Base-by-base conservation (phyloP, 208 protist genomes). In the Spongospora subterranea region DNA sequence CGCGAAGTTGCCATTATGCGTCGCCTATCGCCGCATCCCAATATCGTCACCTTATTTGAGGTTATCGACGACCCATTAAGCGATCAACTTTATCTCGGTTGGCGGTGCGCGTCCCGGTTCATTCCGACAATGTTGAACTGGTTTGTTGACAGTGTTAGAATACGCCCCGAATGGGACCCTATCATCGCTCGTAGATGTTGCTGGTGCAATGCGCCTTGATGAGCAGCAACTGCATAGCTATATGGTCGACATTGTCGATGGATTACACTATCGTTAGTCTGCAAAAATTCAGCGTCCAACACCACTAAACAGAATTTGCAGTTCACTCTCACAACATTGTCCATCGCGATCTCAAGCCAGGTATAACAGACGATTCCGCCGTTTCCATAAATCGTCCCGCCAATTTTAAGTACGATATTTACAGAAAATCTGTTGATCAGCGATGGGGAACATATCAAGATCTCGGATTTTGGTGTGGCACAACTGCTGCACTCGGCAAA, bases 201-300 rank as follows among this genome's bases (percentile, higher is more conserved):
- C 17, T 43, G 40, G 35, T 13, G 54, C 54, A 29, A 6, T 35
- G 35, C 17, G 6, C 35, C n/a, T 82, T 6, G 17, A 35, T n/a
- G 71, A 82, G 71, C 17, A 82, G 6, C 35, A 82, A n/a, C 6
- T 82, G 6, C 71, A 43, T n/a, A 17, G 17, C 6, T 17, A 40
- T n/a, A 82, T 82, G 71, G 13, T 82, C 71, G 71, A 82, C n/a
- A 43, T 82, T n/a, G n/a, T 82, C 71, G 71, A 82, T 6, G 71
- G 71, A 6, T 13, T 82, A 13, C n/a, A 82, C 71, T 82, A 82
- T n/a, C 17, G 71, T 82, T 40, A 6, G 71, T 43, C 35, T 20
- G 35, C 6, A 43, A 20, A 43, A n/a, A n/a, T n/a, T n/a, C n/a
- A n/a, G n/a, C n/a, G n/a, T n/a, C n/a, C n/a, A n/a, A n/a, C n/a